These are phyloP conservation scores for Rhizopogon hawkerae DNA, from an alignment of 1,284 basidiomycete species.

Conservation along the genomic window DNA sequence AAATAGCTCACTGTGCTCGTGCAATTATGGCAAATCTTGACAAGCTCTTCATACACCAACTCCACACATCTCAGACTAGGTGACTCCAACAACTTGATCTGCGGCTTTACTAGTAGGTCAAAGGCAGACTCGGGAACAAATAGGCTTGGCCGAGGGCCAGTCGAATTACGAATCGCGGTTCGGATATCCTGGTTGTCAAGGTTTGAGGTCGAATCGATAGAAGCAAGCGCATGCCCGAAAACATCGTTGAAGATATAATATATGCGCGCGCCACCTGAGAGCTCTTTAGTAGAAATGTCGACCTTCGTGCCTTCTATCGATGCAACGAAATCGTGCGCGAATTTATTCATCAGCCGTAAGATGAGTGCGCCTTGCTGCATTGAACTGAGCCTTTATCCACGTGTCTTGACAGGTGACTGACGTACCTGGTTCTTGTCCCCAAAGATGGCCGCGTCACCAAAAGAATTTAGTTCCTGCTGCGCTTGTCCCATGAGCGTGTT, in stretches of 20 bases:
- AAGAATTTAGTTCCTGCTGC: constrained; percentile 94
- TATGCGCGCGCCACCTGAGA: constrained; percentile 95
- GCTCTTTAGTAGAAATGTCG: constrained; percentile 96
- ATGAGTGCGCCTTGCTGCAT: constrained; percentile 74
- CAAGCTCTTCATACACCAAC: constrained; percentile 97
- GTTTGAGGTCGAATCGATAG: constrained; percentile 87
- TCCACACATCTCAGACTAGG: constrained; percentile 95
- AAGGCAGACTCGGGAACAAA: constrained; percentile 98
- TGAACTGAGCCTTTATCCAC: constrained; percentile 3
- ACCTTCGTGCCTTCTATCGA: constrained; percentile 98
- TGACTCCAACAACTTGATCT: constrained; percentile 93
- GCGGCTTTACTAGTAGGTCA: constrained; percentile 95
- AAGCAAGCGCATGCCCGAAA: constrained; percentile 86
- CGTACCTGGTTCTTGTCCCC: constrained; percentile 83
- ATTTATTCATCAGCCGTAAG: constrained; percentile 97
- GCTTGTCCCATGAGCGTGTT: constrained; percentile 99
- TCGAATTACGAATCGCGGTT: constrained; percentile 97
- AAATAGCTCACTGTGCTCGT: constrained; percentile 64
- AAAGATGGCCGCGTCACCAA: constrained; percentile 89
- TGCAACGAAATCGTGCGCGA: constrained; percentile 94
- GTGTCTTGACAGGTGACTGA: constrained; percentile 7
- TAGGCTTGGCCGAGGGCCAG: constrained; percentile 90
- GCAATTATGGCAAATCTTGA: constrained; percentile 99
- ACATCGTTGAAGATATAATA: constrained; percentile 99
- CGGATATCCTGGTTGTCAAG: constrained; percentile 93